Percentiles rank a stretch among this genome's conserved stretches.
Evolutionary conservation across 1,284 basidiomycete species (phyloP).

Genomic region (Naganishia sp.): DNA sequence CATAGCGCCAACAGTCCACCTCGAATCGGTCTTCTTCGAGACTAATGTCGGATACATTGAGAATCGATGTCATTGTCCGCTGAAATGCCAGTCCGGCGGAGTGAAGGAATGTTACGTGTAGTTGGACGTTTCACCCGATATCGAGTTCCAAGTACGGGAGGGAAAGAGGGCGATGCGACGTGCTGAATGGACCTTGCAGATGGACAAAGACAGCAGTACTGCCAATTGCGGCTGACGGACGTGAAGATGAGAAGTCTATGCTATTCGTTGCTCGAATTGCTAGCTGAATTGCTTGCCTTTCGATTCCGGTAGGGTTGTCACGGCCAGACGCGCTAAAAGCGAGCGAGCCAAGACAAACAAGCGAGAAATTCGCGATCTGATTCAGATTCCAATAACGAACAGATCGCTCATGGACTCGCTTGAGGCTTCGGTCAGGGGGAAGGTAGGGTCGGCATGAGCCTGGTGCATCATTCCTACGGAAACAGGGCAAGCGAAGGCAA

Average conservation of each 20-base stretch:
- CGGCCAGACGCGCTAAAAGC: neutral
- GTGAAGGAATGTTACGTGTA: neutral
- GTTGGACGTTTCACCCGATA: too few relatives aligned
- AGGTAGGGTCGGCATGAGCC: too few relatives aligned
- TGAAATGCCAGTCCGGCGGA: neutral
- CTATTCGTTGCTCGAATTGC: neutral
- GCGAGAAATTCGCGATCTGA: neutral
- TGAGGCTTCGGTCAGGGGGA: too few relatives aligned
- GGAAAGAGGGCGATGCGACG: too few relatives aligned
- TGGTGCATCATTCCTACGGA: too few relatives aligned
- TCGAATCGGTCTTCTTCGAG: slow-evolving; percentile 23
- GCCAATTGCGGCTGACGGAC: neutral
- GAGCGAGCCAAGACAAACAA: neutral
- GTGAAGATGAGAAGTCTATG: neutral
- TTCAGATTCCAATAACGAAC: too few relatives aligned
- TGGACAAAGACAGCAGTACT: too few relatives aligned
- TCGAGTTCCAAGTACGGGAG: too few relatives aligned
- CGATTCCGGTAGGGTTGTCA: neutral
- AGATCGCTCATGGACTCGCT: too few relatives aligned
- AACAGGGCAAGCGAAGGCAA: too few relatives aligned
- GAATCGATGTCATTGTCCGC: neutral
- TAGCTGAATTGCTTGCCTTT: too few relatives aligned
- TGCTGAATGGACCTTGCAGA: too few relatives aligned
- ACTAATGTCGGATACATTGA: slow-evolving; percentile 2
- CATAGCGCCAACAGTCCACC: slow-evolving; percentile 24